Evolutionary conservation across 371 early-diverging fungal genomes (phyloP).

Genomic region (Apophysomyces elegans): DNA sequence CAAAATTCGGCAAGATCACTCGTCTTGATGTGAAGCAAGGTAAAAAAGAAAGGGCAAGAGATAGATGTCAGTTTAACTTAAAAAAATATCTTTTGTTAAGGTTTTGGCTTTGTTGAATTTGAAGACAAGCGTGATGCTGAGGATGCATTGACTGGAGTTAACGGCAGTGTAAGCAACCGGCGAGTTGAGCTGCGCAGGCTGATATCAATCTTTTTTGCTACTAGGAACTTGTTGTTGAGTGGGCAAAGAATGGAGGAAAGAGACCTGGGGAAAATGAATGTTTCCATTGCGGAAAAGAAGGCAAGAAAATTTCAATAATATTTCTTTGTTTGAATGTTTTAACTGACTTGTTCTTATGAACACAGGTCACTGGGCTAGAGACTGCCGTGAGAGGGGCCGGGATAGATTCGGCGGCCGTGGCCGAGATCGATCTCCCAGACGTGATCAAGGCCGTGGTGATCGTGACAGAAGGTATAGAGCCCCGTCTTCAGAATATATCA

Average conservation of each 20-base stretch:
- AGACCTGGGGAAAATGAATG: slow-evolving; percentile 63
- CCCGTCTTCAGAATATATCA: slow-evolving; percentile 20
- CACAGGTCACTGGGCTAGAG: slow-evolving; percentile 78
- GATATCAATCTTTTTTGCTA: neutral
- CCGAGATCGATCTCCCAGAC: slow-evolving; percentile 29
- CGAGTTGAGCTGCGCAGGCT: slow-evolving; percentile 51
- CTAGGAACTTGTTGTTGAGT: slow-evolving; percentile 58
- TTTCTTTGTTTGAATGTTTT: neutral
- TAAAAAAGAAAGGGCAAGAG: slow-evolving; percentile 13
- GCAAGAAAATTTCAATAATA: slow-evolving; percentile 29
- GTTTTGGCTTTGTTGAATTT: slow-evolving; percentile 79
- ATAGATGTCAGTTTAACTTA: too few relatives aligned
- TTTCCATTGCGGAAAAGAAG: slow-evolving; percentile 71
- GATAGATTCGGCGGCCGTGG: slow-evolving; percentile 25
- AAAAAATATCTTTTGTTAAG: slow-evolving; percentile 44
- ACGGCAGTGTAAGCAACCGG: slow-evolving; percentile 55
- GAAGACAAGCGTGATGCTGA: slow-evolving; percentile 74
- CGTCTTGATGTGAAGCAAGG: slow-evolving; percentile 72
- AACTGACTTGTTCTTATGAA: neutral
- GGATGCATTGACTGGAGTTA: slow-evolving; percentile 67
- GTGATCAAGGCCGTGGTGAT: slow-evolving; percentile 31
- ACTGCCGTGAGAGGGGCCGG: slow-evolving; percentile 59
- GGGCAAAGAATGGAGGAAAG: slow-evolving; percentile 63
- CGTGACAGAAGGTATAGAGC: slow-evolving; percentile 44
- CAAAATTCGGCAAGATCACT: slow-evolving; percentile 76